Evolutionary conservation across 1,139 yeast genomes (phyloP).

Genomic region (Suhomyces maxii): DNA sequence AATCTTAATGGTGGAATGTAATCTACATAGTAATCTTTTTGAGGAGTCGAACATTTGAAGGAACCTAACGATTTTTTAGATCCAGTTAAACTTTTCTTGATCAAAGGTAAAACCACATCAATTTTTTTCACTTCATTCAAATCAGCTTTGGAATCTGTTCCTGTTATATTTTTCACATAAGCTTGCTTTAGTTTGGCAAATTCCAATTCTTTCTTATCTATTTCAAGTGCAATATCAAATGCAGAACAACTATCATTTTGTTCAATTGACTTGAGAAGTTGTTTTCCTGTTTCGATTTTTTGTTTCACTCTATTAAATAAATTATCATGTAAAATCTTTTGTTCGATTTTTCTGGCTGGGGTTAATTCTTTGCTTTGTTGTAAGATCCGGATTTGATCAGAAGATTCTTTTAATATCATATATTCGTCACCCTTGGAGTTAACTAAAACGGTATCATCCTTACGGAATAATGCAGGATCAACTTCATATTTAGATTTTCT

Average conservation of each 20-base stretch:
- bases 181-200: slow-evolving; percentile 22
- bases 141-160: background rate
- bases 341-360: slow-evolving; percentile 17
- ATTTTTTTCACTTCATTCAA: background rate
- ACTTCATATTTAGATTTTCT: slow-evolving; percentile 24
- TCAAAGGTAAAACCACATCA: slow-evolving; percentile 12
- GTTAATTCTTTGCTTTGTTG: slow-evolving; percentile 20
- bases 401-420: slow-evolving; percentile 37
- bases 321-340: slow-evolving; percentile 26
- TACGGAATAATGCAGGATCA: slow-evolving; percentile 17
- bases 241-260: slow-evolving; percentile 14
- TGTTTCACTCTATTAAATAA: slow-evolving; percentile 31
- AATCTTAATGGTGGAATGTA: slow-evolving; percentile 36
- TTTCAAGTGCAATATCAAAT: slow-evolving; percentile 15
- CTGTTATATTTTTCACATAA: slow-evolving; percentile 12
- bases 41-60: slow-evolving; percentile 30
- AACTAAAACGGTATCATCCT: slow-evolving; percentile 28
- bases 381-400: slow-evolving; percentile 31
- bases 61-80: slow-evolving; percentile 16
- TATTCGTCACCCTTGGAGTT: slow-evolving; percentile 44
- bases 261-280: slow-evolving; percentile 20
- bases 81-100: slow-evolving; percentile 16
- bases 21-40: slow-evolving; percentile 24
- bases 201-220: slow-evolving; percentile 20
- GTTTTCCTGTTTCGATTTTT: slow-evolving; percentile 24